These are phyloP conservation scores for Paraglomus brasilianum DNA, from an alignment of 192 early-diverging fungal species.

Conservation along the genomic window DNA sequence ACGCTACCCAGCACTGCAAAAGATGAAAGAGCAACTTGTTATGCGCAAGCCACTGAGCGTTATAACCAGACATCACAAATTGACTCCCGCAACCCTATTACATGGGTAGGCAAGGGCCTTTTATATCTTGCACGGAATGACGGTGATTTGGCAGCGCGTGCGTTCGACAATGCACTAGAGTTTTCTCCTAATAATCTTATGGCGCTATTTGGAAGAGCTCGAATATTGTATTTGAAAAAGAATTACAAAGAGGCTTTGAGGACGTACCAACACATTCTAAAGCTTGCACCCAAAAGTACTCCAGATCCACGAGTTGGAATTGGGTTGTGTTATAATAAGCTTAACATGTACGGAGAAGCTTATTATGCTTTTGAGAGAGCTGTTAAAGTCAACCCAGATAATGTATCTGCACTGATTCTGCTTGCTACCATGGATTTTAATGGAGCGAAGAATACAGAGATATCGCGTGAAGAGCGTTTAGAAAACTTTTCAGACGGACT, in stretches of 20 bases:
- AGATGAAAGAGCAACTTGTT: slow-evolving; percentile 51
- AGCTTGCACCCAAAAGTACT: slow-evolving; percentile 50
- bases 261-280: slow-evolving; percentile 75
- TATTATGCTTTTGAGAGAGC: slow-evolving; percentile 69
- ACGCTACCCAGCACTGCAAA: slow-evolving; percentile 35
- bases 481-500: slow-evolving; percentile 46
- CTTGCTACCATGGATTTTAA: slow-evolving; percentile 83
- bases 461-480: slow-evolving; percentile 43
- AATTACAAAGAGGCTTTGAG: slow-evolving; percentile 69
- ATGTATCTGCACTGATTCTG: slow-evolving; percentile 68
- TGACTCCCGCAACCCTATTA: slow-evolving; percentile 62
- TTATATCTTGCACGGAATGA: slow-evolving; percentile 54
- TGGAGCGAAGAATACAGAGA: slow-evolving; percentile 50
- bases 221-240: slow-evolving; percentile 58
- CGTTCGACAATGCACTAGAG: slow-evolving; percentile 51
- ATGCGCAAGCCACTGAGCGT: slow-evolving; percentile 70
- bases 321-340: slow-evolving; percentile 79
- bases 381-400: slow-evolving; percentile 63
- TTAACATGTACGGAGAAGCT: slow-evolving; percentile 68
- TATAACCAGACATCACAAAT: slow-evolving; percentile 77
- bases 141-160: slow-evolving; percentile 52
- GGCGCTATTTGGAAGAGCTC: slow-evolving; percentile 61
- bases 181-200: slow-evolving; percentile 53
- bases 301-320: slow-evolving; percentile 82
- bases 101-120: slow-evolving; percentile 75